A percentile compares a stretch with the other conserved stretches of the same genome.
These are phyloP conservation scores for Ceratocystis eucalypticola DNA, from an alignment of 2,329 filamentous ascomycete species.

Conservation along the genomic window DNA sequence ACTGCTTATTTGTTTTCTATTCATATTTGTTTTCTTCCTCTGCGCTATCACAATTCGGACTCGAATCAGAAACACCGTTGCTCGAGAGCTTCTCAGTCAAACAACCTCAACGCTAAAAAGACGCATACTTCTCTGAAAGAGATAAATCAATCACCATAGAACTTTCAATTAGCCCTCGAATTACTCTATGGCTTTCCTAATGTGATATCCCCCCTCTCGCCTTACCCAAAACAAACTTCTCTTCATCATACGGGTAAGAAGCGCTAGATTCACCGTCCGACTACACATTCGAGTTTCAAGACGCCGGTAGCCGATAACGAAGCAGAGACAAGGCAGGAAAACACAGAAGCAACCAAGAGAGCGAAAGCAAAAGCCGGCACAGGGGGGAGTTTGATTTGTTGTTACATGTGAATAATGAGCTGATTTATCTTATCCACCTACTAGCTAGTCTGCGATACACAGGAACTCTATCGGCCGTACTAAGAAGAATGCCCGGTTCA, in stretches of 20 bases:
- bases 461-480: not conserved
- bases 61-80: not conserved
- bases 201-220: not conserved
- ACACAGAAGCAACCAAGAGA: not conserved
- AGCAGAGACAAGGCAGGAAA: not conserved
- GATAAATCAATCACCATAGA: not conserved
- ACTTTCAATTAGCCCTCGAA: too few relatives aligned
- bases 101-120: not conserved
- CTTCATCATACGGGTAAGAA: not conserved
- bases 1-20: not conserved
- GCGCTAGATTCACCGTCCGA: not conserved
- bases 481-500: not conserved
- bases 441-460: not conserved
- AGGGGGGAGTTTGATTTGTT: not conserved
- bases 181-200: too few relatives aligned
- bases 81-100: not conserved
- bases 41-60: not conserved
- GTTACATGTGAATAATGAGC: not conserved
- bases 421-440: not conserved
- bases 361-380: conserved; percentile 21
- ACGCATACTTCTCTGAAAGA: not conserved
- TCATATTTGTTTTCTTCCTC: not conserved
- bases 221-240: not conserved
- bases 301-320: not conserved
- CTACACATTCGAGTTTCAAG: not conserved